These are phyloP conservation scores for Geotrichum candidum DNA, from an alignment of 1,139 yeast genomes.

Conservation along the genomic window DNA sequence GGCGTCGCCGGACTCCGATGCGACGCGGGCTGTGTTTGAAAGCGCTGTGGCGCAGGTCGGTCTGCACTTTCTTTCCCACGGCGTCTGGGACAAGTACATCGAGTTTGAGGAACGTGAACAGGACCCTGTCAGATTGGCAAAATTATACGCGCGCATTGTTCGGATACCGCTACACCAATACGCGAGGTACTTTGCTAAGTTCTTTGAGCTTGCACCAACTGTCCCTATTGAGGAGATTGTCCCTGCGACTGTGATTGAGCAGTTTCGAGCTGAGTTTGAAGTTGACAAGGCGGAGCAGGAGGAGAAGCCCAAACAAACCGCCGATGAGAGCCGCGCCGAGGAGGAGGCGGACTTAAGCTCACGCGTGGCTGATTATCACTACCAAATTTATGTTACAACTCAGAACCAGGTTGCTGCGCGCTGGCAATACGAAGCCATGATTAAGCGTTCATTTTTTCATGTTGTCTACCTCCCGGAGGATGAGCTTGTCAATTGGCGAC, in stretches of 20 bases:
- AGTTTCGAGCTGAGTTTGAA: slow-evolving; percentile 30
- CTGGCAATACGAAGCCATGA: slow-evolving; percentile 52
- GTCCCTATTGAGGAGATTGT: slow-evolving; percentile 28
- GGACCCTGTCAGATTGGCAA: slow-evolving; percentile 18
- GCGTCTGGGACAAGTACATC: slow-evolving; percentile 70
- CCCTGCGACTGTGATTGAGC: slow-evolving; percentile 25
- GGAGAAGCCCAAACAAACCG: background rate
- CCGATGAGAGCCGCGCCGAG: slow-evolving; percentile 3
- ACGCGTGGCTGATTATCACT: slow-evolving; percentile 28
- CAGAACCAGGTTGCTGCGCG: slow-evolving; percentile 55
- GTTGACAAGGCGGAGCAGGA: slow-evolving; percentile 20
- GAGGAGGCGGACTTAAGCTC: slow-evolving; percentile 30
- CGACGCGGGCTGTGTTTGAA: slow-evolving; percentile 43
- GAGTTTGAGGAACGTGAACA: slow-evolving; percentile 46
- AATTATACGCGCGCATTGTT: slow-evolving; percentile 37
- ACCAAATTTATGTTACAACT: slow-evolving; percentile 53
- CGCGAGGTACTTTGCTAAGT: slow-evolving; percentile 45
- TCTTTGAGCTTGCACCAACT: slow-evolving; percentile 26
- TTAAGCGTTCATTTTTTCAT: slow-evolving; percentile 50
- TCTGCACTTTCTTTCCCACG: slow-evolving; percentile 62
- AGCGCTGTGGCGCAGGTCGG: slow-evolving; percentile 62
- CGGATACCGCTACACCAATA: slow-evolving; percentile 76
- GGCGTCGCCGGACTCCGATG: slow-evolving; percentile 29
- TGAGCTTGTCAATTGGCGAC: slow-evolving; percentile 54
- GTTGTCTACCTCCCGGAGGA: slow-evolving; percentile 41